Evolutionary conservation across 129 eudicot genomes (phyloP).

Genomic region (Lactuca saligna): DNA sequence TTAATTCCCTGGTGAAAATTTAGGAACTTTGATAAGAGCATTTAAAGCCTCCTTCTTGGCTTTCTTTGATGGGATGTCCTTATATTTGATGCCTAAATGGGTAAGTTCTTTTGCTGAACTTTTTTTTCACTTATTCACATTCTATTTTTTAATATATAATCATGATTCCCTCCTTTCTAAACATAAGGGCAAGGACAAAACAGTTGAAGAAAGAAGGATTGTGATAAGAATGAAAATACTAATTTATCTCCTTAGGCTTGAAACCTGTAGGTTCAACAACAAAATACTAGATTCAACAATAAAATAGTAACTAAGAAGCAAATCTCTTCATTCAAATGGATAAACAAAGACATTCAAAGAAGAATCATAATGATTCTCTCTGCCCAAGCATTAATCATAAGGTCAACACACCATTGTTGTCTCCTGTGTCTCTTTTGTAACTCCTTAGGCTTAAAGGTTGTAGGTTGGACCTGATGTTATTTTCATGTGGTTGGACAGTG

Average conservation of each 20-base stretch:
- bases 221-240: too few species aligned
- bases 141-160: neutral
- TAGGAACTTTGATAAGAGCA: conserved; percentile 93
- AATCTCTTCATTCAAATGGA: too few species aligned
- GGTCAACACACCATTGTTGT: too few species aligned
- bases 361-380: too few species aligned
- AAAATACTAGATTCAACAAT: too few species aligned
- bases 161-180: neutral
- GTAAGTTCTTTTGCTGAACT: conserved; percentile 41
- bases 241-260: too few species aligned
- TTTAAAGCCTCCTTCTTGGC: conserved; percentile 95
- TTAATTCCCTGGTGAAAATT: conserved; percentile 61
- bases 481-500: conserved; percentile 98
- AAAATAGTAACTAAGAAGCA: too few species aligned
- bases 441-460: too few species aligned
- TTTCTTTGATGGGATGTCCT: conserved; percentile 90
- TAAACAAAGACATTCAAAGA: too few species aligned
- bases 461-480: conserved; percentile 37
- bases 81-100: conserved; percentile 98
- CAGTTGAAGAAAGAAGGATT: conserved; percentile 97
- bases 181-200: conserved; percentile 88
- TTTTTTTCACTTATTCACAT: neutral
- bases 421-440: too few species aligned
- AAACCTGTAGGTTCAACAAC: too few species aligned
- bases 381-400: too few species aligned